phyloP scores from a whole-genome alignment of 2,329 filamentous ascomycete genomes.

The Cytospora paraplurivora region DNA sequence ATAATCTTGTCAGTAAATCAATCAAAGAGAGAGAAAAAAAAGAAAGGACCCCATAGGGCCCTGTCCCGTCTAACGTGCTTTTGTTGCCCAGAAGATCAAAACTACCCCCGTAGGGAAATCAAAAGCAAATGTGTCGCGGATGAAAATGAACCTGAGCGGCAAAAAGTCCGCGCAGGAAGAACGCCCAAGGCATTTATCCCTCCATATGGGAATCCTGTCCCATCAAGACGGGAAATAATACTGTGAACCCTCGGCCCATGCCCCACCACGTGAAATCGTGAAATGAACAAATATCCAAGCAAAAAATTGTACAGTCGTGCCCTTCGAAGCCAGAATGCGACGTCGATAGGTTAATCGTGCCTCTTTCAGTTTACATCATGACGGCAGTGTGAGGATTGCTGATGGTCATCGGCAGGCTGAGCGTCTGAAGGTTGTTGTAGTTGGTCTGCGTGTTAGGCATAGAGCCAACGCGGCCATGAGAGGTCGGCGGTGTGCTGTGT shows the following conservation, averaged over 20 bases:
- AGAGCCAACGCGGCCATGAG: conserved; percentile 37
- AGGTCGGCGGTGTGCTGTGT: conserved; percentile 35
- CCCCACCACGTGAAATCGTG: conserved; percentile 25
- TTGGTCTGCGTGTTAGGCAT: conserved; percentile 41
- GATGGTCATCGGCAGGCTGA: conserved; percentile 67
- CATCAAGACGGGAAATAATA: conserved; percentile 22
- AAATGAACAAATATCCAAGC: conserved; percentile 28
- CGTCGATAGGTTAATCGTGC: conserved; percentile 5
- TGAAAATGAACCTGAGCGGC: conserved; percentile 18
- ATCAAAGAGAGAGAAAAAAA: neutral
- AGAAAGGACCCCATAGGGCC: neutral
- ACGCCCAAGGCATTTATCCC: conserved; percentile 18
- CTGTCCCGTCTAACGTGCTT: conserved; percentile 27
- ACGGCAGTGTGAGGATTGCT: conserved; percentile 50
- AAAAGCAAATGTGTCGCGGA: conserved; percentile 25
- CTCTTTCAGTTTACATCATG: conserved; percentile 36
- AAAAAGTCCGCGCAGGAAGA: conserved; percentile 12
- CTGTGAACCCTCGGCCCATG: conserved; percentile 8
- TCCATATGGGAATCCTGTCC: conserved; percentile 24
- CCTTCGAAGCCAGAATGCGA: conserved; percentile 7
- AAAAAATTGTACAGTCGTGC: conserved; percentile 26
- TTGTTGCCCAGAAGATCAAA: conserved; percentile 19
- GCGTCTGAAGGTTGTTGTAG: conserved; percentile 61
- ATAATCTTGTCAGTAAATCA: conserved; percentile 11
- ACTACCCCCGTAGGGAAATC: conserved; percentile 12